phyloP scores from a whole-genome alignment of 176 grass and related monocot genomes.

The Carex kokanica region DNA sequence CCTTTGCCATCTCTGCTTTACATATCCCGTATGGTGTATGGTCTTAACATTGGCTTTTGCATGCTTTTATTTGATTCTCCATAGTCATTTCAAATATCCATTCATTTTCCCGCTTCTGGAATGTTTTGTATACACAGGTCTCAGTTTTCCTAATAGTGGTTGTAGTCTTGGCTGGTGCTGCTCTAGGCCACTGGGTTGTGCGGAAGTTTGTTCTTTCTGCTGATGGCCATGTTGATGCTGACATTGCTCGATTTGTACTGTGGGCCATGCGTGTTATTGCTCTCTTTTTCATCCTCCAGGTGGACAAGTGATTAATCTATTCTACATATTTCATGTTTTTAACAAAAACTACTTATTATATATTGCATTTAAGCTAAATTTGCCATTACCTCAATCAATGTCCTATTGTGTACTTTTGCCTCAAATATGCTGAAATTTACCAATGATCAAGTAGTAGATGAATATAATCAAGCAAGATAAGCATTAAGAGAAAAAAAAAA shows the following conservation, averaged over 20 bases:
- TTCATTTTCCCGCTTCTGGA: not conserved
- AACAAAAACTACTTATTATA: not conserved
- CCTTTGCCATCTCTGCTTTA: not conserved
- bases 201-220: slow-evolving; percentile 77
- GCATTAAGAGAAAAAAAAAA: not conserved
- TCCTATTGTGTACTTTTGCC: not conserved
- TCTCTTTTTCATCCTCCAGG: slow-evolving; percentile 72
- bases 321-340: not conserved
- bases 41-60: not conserved
- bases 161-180: slow-evolving; percentile 72
- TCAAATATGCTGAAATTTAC: not conserved
- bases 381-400: not conserved
- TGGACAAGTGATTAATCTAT: slow-evolving; percentile 16
- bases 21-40: not conserved
- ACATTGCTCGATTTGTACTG: slow-evolving; percentile 80
- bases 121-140: slow-evolving; percentile 47
- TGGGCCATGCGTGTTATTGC: slow-evolving; percentile 87
- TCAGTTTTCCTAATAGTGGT: slow-evolving; percentile 72
- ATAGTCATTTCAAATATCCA: not conserved
- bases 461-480: not conserved
- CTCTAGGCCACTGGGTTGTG: slow-evolving; percentile 86
- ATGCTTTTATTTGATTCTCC: not conserved
- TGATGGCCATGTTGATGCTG: slow-evolving; percentile 76
- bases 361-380: not conserved
- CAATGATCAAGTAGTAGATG: not conserved